Conservation (phyloP, 192 early-diverging fungal genomes). For the Gonapodya sp. region DNA sequence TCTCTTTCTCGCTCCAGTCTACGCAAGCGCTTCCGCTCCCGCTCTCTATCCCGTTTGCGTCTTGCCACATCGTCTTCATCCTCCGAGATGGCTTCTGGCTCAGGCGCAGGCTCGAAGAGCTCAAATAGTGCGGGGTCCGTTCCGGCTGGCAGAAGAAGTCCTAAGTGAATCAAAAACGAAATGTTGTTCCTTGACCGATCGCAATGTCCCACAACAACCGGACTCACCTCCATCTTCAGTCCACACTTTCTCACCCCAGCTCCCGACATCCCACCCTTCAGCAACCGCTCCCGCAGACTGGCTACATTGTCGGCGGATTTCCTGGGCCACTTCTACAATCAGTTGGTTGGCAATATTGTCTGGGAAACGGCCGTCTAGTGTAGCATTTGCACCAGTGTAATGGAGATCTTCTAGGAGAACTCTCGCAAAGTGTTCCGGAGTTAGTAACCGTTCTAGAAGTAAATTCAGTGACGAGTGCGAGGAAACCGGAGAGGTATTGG, state of each 20-base stretch:
- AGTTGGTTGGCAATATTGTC: neutral
- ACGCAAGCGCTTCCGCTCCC: neutral
- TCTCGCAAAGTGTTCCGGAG: slow-evolving; percentile 3
- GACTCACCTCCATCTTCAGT: neutral
- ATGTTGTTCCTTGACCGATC: neutral
- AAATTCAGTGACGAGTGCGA: neutral
- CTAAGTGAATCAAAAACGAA: neutral
- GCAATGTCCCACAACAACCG: neutral
- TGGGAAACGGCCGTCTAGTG: neutral
- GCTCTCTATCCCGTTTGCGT: neutral
- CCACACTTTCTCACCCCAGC: neutral
- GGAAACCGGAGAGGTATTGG: too few relatives aligned
- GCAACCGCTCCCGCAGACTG: neutral
- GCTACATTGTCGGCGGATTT: neutral
- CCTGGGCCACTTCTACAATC: neutral
- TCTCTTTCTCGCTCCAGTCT: neutral
- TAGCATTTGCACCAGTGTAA: neutral
- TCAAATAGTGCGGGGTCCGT: neutral
- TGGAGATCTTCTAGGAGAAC: neutral
- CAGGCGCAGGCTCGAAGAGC: neutral
- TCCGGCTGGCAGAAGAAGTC: neutral
- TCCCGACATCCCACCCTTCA: neutral
- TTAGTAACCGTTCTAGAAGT: neutral
- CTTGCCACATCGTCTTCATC: neutral
- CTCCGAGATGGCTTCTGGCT: slow-evolving; percentile 5